A percentile compares a stretch with the other conserved stretches of the same genome.
Conservation (phyloP, 1,284 basidiomycete species). For the Leccinum variabile region DNA sequence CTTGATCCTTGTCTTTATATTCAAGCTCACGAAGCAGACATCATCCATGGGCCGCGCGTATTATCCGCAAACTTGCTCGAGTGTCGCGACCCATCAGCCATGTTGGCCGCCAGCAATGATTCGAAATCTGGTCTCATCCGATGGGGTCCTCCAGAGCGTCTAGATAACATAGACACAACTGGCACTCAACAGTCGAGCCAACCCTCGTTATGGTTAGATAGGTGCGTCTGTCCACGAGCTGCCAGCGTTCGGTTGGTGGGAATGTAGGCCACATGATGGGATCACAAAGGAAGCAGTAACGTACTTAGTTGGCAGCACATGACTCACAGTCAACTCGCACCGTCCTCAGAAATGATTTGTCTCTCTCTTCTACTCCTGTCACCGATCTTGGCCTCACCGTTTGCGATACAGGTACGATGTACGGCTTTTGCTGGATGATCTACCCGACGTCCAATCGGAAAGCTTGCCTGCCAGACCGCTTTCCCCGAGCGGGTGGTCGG, state of each 20-base stretch:
- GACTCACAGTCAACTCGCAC: slow-evolving; percentile 2
- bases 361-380: slow-evolving; percentile 12
- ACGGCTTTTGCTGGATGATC: slow-evolving; percentile 64
- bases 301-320: slow-evolving; percentile 9
- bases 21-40: slow-evolving; percentile 67
- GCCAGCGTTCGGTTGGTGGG: slow-evolving; percentile 3
- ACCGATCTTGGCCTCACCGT: slow-evolving; percentile 16
- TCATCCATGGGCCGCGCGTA: slow-evolving; percentile 51
- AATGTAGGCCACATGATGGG: slow-evolving; percentile 12
- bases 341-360: slow-evolving; percentile 13
- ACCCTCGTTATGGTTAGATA: slow-evolving; percentile 64
- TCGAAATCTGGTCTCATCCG: slow-evolving; percentile 47
- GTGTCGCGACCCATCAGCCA: slow-evolving; percentile 24
- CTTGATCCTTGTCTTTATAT: slow-evolving; percentile 46
- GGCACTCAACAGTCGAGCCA: slow-evolving; percentile 5
- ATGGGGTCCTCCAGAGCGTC: slow-evolving; percentile 36
- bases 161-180: slow-evolving; percentile 6
- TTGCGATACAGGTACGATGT: slow-evolving; percentile 67
- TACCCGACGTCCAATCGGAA: slow-evolving; percentile 30
- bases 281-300: slow-evolving; percentile 7
- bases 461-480: slow-evolving; percentile 11
- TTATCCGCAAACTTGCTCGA: slow-evolving; percentile 47
- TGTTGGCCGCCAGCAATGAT: slow-evolving; percentile 11
- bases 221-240: slow-evolving; percentile 35
- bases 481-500: slow-evolving; percentile 72